These are phyloP conservation scores for Lactifluus volemus DNA, from an alignment of 768 basidiomycete species.

Conservation along the genomic window DNA sequence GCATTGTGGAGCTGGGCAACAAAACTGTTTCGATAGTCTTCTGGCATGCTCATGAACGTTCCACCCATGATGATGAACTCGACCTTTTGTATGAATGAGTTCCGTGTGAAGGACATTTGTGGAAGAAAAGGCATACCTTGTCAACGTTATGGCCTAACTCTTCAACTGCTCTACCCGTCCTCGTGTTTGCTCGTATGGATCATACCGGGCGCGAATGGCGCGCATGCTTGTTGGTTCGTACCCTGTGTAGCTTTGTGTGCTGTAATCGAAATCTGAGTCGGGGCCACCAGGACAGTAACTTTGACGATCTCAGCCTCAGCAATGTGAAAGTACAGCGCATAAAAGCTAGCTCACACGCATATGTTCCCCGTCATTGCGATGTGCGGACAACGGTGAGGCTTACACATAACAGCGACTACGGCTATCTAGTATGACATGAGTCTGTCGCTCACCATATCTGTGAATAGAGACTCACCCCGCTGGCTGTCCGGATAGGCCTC, in stretches of 20 bases:
- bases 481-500: constrained; percentile 91
- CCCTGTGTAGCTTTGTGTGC: constrained; percentile 92
- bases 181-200: constrained; percentile 95
- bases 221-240: constrained; percentile 99
- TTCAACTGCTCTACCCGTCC: constrained; percentile 94
- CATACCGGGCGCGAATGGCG: constrained; percentile 91
- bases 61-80: constrained; percentile 97
- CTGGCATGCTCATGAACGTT: constrained; percentile 99
- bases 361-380: constrained; percentile 99
- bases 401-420: constrained; percentile 99
- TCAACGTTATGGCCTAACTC: constrained; percentile 95
- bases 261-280: constrained; percentile 99
- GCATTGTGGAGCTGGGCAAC: constrained; percentile 96
- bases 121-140: constrained; percentile 50
- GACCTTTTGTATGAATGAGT: constrained; percentile 33
- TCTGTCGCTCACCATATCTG: neutral
- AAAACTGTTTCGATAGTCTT: constrained; percentile 89
- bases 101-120: neutral
- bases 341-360: constrained; percentile 64
- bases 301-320: constrained; percentile 6
- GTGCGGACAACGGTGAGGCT: constrained; percentile 98
- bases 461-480: constrained; percentile 58
- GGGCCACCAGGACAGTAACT: constrained; percentile 98
- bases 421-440: constrained; percentile 56
- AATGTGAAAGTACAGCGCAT: neutral